Conservation (phyloP, 805 yeast genomes). For the Teunomyces barrocoloradensis region DNA sequence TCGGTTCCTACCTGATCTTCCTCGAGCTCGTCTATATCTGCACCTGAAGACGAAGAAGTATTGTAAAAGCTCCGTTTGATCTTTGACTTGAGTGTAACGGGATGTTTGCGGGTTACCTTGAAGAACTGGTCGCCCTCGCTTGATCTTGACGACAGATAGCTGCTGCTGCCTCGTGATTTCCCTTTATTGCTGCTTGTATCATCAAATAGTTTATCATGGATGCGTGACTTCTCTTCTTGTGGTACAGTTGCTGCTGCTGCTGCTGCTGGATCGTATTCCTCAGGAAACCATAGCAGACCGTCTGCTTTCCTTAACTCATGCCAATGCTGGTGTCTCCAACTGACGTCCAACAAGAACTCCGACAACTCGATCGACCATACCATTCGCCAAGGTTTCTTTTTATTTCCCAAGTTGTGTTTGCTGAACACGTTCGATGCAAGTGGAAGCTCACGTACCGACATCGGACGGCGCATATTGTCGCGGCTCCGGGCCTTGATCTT, state of each 20-base stretch:
- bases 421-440: constrained; percentile 66
- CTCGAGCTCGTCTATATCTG: not conserved
- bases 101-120: not conserved
- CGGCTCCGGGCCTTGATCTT: constrained; percentile 51
- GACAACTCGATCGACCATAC: constrained; percentile 65
- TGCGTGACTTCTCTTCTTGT: constrained; percentile 10
- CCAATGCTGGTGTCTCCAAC: constrained; percentile 60
- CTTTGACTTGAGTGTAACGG: not conserved
- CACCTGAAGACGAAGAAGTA: not conserved
- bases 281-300: constrained; percentile 55
- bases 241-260: not conserved
- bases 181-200: not conserved
- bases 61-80: not conserved
- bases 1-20: not conserved
- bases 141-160: constrained; percentile 8
- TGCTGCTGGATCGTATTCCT: not conserved
- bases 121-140: constrained; percentile 1
- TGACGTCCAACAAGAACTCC: constrained; percentile 55
- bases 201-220: constrained; percentile 28
- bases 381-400: constrained; percentile 40
- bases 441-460: constrained; percentile 50
- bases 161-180: constrained; percentile 2
- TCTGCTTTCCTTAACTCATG: constrained; percentile 43
- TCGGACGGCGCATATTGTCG: constrained; percentile 27
- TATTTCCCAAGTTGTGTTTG: constrained; percentile 19